These are phyloP conservation scores for Penicillium sp. DNA, from an alignment of 2,329 filamentous ascomycete species.

Conservation along the genomic window DNA sequence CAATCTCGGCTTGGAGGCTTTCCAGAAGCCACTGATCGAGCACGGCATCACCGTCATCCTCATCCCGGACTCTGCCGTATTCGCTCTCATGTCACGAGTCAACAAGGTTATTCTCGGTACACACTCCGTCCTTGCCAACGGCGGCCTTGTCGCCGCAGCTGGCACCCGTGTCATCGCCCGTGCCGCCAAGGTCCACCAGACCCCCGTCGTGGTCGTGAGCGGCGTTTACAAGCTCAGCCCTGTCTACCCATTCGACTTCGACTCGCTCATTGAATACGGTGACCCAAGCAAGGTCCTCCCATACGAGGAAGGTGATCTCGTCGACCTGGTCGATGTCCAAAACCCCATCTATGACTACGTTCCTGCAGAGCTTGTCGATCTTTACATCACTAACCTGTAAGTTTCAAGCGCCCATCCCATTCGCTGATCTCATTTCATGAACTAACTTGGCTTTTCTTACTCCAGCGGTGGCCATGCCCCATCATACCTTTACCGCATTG, in stretches of 20 bases:
- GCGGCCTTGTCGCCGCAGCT: constrained; percentile 76
- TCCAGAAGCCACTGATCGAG: constrained; percentile 74
- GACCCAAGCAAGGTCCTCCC: constrained; percentile 72
- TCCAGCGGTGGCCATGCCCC: constrained; percentile 60
- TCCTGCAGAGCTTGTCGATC: constrained; percentile 62
- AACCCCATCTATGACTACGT: constrained; percentile 83
- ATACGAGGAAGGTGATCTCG: constrained; percentile 75
- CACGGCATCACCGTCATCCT: constrained; percentile 79
- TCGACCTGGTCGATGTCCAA: constrained; percentile 72
- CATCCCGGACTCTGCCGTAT: constrained; percentile 79
- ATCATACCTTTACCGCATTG: constrained; percentile 63
- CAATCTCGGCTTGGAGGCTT: constrained; percentile 46
- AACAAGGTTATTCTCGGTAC: constrained; percentile 93
- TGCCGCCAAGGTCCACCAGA: constrained; percentile 77
- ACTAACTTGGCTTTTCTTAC: constrained; percentile 15
- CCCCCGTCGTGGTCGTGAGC: constrained; percentile 81
- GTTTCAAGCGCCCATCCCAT: constrained; percentile 29
- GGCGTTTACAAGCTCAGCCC: constrained; percentile 94
- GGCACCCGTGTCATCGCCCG: constrained; percentile 82
- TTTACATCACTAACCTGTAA: constrained; percentile 74
- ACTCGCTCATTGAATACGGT: constrained; percentile 81
- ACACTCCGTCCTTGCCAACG: constrained; percentile 82
- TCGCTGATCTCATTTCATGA: not conserved
- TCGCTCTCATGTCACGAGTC: constrained; percentile 90
- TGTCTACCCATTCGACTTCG: constrained; percentile 78